Percentiles rank a stretch among this genome's conserved stretches.
phyloP scores from a whole-genome alignment of 2,329 filamentous ascomycete species.

The Mollisia scopiformis region DNA sequence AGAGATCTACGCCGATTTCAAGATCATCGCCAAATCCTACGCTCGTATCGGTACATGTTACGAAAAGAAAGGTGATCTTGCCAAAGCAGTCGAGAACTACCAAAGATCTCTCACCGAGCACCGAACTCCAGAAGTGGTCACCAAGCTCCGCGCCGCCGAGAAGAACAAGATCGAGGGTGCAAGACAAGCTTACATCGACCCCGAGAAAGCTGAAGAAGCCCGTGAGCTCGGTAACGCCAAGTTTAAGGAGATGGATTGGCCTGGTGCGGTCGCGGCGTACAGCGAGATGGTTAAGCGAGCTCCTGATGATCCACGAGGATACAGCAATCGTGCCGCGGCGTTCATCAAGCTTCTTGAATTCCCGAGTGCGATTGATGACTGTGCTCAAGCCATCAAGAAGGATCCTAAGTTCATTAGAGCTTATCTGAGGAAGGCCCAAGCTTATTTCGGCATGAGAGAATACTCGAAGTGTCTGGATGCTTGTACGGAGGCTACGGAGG shows the following conservation, averaged over 20 bases:
- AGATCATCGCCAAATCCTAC: slow-evolving; percentile 97
- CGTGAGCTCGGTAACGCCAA: slow-evolving; percentile 93
- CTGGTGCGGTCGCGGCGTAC: slow-evolving; percentile 91
- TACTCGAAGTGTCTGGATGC: slow-evolving; percentile 94
- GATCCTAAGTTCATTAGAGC: slow-evolving; percentile 93
- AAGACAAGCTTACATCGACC: slow-evolving; percentile 82
- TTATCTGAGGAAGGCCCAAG: slow-evolving; percentile 95
- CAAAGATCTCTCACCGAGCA: slow-evolving; percentile 95
- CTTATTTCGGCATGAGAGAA: slow-evolving; percentile 96
- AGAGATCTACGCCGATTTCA: slow-evolving; percentile 91
- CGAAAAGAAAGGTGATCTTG: slow-evolving; percentile 83
- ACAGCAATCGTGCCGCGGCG: slow-evolving; percentile 95
- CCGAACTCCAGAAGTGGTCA: slow-evolving; percentile 89
- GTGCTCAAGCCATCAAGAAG: slow-evolving; percentile 86
- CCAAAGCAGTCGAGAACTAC: slow-evolving; percentile 84
- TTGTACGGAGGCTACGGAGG: slow-evolving; percentile 76
- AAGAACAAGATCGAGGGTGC: slow-evolving; percentile 80
- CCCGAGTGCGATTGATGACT: slow-evolving; percentile 90
- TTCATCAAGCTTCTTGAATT: slow-evolving; percentile 97
- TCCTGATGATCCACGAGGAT: slow-evolving; percentile 89
- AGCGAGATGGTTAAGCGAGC: slow-evolving; percentile 96
- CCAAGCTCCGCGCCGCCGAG: slow-evolving; percentile 89
- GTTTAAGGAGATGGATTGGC: slow-evolving; percentile 97
- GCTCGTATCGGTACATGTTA: slow-evolving; percentile 93
- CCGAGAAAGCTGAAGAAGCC: slow-evolving; percentile 90